Conservation (phyloP, 371 early-diverging fungal species). For the Dipsacomyces acuminosporus region DNA sequence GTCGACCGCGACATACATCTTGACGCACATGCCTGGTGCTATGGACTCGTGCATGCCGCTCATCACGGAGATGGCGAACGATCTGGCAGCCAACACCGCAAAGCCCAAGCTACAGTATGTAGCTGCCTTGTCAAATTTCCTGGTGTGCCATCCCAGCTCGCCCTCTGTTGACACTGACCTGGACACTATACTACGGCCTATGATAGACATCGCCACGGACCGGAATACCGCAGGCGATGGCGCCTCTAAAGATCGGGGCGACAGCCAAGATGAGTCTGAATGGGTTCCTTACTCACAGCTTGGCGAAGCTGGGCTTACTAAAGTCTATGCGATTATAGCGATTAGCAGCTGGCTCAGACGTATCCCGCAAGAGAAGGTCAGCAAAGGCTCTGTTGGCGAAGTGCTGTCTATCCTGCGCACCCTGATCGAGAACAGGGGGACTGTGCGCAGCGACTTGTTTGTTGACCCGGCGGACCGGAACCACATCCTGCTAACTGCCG, state of each 20-base stretch:
- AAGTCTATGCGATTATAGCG: conserved; percentile 53
- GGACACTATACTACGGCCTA: too few relatives aligned
- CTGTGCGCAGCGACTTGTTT: conserved; percentile 46
- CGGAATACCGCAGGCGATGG: background rate
- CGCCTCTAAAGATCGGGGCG: background rate
- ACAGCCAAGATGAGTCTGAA: conserved; percentile 45
- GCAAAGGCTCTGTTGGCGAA: conserved; percentile 48
- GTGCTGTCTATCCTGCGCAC: conserved; percentile 58
- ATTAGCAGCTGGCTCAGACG: conserved; percentile 55
- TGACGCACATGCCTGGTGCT: conserved; percentile 48
- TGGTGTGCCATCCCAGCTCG: too few relatives aligned
- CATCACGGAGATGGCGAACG: conserved; percentile 20
- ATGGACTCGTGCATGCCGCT: conserved; percentile 11
- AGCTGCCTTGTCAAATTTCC: conserved; percentile 37
- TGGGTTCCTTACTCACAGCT: conserved; percentile 58
- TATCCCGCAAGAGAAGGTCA: conserved; percentile 41
- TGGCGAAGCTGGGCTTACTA: conserved; percentile 37
- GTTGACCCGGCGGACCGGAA: conserved; percentile 47
- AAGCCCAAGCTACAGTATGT: conserved; percentile 18
- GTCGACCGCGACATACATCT: conserved; percentile 56
- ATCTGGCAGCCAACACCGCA: conserved; percentile 12
- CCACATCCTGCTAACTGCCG: conserved; percentile 66
- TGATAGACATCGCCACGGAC: too few relatives aligned
- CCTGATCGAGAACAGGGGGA: conserved; percentile 56
- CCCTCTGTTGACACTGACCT: too few relatives aligned